These are phyloP conservation scores for Wickerhamiella parazyma DNA, from an alignment of 805 yeast species.

Conservation along the genomic window DNA sequence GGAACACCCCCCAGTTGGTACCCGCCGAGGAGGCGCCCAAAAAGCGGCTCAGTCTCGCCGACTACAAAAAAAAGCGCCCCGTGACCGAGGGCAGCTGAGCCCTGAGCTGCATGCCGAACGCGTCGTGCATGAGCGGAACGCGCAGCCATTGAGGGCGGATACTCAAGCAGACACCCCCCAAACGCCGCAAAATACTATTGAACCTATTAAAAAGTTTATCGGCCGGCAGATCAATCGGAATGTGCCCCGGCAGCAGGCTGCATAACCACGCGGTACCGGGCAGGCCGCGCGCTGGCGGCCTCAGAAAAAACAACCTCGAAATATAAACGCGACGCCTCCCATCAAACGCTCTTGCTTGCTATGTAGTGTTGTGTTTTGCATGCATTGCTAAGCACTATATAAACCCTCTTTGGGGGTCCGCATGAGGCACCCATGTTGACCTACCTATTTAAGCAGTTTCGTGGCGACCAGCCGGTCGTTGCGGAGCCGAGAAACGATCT, in stretches of 20 bases:
- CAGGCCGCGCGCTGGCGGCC: no score
- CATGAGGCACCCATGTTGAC: conserved; percentile 3
- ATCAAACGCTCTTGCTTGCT: no score
- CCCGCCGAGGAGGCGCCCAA: conserved; percentile 22
- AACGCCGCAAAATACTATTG: no score
- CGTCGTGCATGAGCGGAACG: background rate
- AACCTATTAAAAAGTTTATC: no score
- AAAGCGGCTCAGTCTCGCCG: conserved; percentile 61
- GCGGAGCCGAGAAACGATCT: conserved; percentile 4
- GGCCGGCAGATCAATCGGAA: no score
- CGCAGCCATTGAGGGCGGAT: background rate
- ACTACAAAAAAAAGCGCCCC: conserved; percentile 46
- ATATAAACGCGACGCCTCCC: no score
- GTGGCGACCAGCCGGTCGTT: background rate
- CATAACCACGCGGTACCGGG: no score
- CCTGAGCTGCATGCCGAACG: background rate
- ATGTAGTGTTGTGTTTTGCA: background rate
- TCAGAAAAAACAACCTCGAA: no score
- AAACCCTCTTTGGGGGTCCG: no score
- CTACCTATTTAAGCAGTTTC: background rate
- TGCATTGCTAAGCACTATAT: conserved; percentile 1
- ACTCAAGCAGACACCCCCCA: background rate
- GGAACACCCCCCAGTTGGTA: background rate
- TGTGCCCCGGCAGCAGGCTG: no score
- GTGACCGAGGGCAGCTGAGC: background rate